Percentiles rank a stretch among this genome's conserved stretches.
phyloP scores from a whole-genome alignment of 331 rosid genomes.

The Rhamnella rubrinervis region DNA sequence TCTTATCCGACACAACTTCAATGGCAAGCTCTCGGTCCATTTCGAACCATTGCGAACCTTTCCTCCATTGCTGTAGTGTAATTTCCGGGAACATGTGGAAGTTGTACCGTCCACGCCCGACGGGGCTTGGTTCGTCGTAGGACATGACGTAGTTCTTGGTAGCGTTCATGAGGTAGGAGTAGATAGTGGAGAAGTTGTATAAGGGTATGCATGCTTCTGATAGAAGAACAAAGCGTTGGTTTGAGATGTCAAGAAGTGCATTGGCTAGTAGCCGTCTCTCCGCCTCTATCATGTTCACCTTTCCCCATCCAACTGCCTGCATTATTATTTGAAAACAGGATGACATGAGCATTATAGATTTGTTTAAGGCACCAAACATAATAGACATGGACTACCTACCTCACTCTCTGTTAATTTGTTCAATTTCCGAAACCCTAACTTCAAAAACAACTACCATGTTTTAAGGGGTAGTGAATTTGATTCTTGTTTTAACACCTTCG shows the following conservation, averaged over 20 bases:
- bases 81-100: constrained; percentile 48
- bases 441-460: too few relatives aligned
- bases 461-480: too few relatives aligned
- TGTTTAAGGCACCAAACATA: not conserved
- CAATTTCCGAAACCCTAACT: too few relatives aligned
- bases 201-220: constrained; percentile 81
- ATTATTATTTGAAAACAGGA: not conserved
- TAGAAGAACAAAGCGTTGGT: constrained; percentile 69
- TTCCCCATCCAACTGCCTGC: constrained; percentile 78
- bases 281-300: constrained; percentile 72
- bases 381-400: not conserved
- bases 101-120: constrained; percentile 72
- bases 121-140: constrained; percentile 44
- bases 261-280: constrained; percentile 74
- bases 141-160: constrained; percentile 48
- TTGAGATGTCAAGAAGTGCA: constrained; percentile 78
- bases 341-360: not conserved
- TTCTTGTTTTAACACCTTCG: too few relatives aligned
- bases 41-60: constrained; percentile 92
- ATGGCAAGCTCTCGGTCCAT: constrained; percentile 55
- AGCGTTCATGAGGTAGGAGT: constrained; percentile 67
- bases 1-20: constrained; percentile 49
- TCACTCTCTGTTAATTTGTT: too few relatives aligned
- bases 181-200: constrained; percentile 66
- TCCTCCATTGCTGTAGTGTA: constrained; percentile 63